Evolutionary conservation across 768 basidiomycete species (phyloP).

Genomic region (Mycena maculata): DNA sequence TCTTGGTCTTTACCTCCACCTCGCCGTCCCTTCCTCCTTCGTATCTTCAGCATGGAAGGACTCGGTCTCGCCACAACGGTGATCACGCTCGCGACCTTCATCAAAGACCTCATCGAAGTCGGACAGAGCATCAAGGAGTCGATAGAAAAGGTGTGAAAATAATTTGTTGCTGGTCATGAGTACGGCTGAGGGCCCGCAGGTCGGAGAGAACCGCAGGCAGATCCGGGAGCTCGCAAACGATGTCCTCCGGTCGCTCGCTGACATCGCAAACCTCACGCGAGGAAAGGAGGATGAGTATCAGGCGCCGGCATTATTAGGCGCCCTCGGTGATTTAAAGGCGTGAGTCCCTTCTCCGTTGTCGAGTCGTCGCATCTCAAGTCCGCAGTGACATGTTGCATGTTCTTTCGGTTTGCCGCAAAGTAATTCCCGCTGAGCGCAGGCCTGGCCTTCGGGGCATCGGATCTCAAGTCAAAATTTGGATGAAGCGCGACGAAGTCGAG

Average conservation of each 20-base stretch:
- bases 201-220: background rate
- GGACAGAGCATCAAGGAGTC: background rate
- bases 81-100: background rate
- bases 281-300: conserved; percentile 2
- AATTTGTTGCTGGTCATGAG: background rate
- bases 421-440: background rate
- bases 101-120: conserved; percentile 1
- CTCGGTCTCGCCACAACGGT: background rate
- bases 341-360: background rate
- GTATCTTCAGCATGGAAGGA: background rate
- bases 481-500: background rate
- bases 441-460: background rate
- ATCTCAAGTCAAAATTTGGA: background rate
- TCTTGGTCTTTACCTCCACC: background rate
- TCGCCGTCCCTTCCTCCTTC: background rate
- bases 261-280: conserved; percentile 2
- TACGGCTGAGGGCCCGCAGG: background rate
- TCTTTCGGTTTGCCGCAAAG: background rate
- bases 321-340: conserved; percentile 19
- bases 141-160: conserved; percentile 2
- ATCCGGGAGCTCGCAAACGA: conserved; percentile 6
- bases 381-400: background rate
- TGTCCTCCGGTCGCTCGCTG: background rate
- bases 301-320: conserved; percentile 13
- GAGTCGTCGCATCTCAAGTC: background rate